Evolutionary conservation across 1,284 basidiomycete species (phyloP).

Genomic region (Fistulinella staudtii): DNA sequence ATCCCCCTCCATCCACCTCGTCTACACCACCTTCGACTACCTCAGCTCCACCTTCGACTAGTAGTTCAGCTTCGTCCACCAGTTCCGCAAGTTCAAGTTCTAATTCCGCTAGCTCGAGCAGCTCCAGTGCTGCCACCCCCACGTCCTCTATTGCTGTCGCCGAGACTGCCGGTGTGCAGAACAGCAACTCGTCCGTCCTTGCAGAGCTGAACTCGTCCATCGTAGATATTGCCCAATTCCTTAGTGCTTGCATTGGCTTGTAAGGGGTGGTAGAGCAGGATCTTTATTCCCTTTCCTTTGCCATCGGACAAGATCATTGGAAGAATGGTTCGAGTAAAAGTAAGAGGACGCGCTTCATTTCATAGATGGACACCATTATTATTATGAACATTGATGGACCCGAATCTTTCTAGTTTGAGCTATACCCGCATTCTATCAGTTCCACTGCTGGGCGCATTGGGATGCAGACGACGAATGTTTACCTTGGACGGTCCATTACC

Average conservation of each 20-base stretch:
- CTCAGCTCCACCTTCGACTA: conserved; percentile 10
- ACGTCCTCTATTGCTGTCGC: conserved; percentile 13
- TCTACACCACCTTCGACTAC: conserved; percentile 25
- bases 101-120: conserved; percentile 11
- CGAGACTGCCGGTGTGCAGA: conserved; percentile 8
- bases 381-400: conserved; percentile 20
- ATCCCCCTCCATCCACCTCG: conserved; percentile 11
- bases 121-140: conserved; percentile 13
- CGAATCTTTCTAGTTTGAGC: conserved; percentile 13
- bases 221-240: conserved; percentile 21
- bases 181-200: conserved; percentile 7
- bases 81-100: conserved; percentile 20
- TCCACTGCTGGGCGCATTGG: conserved; percentile 5
- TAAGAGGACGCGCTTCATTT: conserved; percentile 15
- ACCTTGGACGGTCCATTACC: conserved; percentile 9
- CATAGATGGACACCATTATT: conserved; percentile 19
- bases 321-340: conserved; percentile 12
- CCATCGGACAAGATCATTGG: conserved; percentile 1
- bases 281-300: conserved; percentile 5
- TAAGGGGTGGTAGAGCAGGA: conserved; percentile 9
- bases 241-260: conserved; percentile 9
- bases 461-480: conserved; percentile 6
- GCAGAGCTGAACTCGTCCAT: conserved; percentile 19
- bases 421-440: conserved; percentile 28
- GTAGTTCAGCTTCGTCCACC: too few relatives aligned